Evolutionary conservation across 331 rosid species (phyloP), one percentile per base, ranked within the genome.

Genomic region (Dryas integrifolia): DNA sequence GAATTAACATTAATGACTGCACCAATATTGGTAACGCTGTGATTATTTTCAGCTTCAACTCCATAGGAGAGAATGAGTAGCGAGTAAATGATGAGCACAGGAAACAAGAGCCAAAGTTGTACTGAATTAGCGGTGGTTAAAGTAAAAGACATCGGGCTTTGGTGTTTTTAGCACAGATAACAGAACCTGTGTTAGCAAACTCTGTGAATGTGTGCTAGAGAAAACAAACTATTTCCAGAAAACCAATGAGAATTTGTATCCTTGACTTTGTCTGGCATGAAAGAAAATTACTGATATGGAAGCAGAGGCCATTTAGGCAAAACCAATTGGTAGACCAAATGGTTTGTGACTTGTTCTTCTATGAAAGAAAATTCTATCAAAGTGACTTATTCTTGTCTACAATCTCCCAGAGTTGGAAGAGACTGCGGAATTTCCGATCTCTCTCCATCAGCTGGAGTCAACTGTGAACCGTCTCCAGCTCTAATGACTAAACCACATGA

Each of bases 1-100:
- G 92, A 78, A 38, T 77, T 59, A 39, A 5, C 9, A 74, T 87
- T 85, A 38, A 83, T 39, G 70, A 87, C 76, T 40, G 76, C 86
- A 15, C 87, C 92, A 24, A 89, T 39, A 4, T 73, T 65, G 26
- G 77, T 72, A 43, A 81, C 30, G 30, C 30, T 69, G 13, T 10
- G 38, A 38, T 30, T 56, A 13, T 43, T 57, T 0, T 55, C 51
- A 4, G 73, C 75, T 14, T 80, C 77, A 73, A 76, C 69, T 56
- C 40, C 77, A 72, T 57, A 11, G 67, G 68, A 73, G 15, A 30
- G 26, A 41, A 75, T 59, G 61, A 71, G 57, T 72, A 69, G 70
- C 67, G 44, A 79, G 30, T 38, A 60, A 65, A 70, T 24, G 51
- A 81, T 6, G 57, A 84, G 44, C 11, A 72, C 46, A 73, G 26